phyloP scores from a whole-genome alignment of 768 basidiomycete species.

The Phlebiopsis gigantea region DNA sequence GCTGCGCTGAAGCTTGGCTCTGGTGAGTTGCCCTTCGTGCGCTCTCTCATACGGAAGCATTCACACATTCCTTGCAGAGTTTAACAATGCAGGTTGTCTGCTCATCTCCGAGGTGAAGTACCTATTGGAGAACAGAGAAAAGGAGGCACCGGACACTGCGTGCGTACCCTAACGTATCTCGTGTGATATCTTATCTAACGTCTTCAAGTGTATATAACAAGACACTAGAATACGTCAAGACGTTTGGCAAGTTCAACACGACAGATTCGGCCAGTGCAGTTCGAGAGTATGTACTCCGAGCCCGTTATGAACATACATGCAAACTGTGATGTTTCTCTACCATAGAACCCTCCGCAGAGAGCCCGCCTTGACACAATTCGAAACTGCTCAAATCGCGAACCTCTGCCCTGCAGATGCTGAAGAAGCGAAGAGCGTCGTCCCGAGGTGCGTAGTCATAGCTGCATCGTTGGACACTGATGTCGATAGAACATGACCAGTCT shows the following conservation, averaged over 20 bases:
- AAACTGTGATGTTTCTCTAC: background rate
- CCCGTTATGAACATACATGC: background rate
- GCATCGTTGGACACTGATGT: background rate
- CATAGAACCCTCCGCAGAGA: constrained; percentile 73
- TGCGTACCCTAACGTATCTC: constrained; percentile 34
- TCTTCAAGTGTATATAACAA: constrained; percentile 83
- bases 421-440: constrained; percentile 88
- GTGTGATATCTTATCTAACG: background rate
- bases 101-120: constrained; percentile 92
- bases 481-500: constrained; percentile 40
- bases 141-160: constrained; percentile 86
- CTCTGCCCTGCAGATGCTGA: constrained; percentile 83
- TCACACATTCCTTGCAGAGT: constrained; percentile 44
- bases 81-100: constrained; percentile 87
- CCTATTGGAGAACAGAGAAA: constrained; percentile 80
- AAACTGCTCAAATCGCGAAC: constrained; percentile 91
- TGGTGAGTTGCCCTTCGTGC: constrained; percentile 46
- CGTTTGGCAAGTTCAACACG: constrained; percentile 85
- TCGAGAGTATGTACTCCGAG: constrained; percentile 63
- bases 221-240: constrained; percentile 87
- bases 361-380: constrained; percentile 78
- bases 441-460: constrained; percentile 49
- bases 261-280: constrained; percentile 81
- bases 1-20: constrained; percentile 77
- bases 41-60: background rate